Percentiles rank a stretch among this genome's conserved stretches.
phyloP scores from a whole-genome alignment of 257 asterid genomes.

The Ajuga chamaepitys region DNA sequence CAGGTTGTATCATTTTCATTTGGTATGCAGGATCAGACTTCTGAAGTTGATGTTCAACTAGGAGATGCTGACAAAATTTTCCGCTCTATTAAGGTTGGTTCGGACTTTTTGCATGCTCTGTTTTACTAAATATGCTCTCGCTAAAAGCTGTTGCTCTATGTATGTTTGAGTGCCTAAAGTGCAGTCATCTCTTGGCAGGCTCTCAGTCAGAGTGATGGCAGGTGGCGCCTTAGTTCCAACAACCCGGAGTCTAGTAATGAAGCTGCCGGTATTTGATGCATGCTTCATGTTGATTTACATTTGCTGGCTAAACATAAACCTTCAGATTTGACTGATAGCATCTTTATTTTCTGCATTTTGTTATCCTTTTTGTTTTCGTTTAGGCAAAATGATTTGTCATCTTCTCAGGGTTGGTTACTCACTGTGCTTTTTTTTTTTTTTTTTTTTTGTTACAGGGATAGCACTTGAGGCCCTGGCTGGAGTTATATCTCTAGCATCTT shows the following conservation, averaged over 20 bases:
- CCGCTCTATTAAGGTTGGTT: constrained; percentile 69
- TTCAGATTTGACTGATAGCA: background rate
- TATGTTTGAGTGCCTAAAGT: constrained; percentile 15
- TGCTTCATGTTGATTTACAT: background rate
- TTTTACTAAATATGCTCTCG: constrained; percentile 8
- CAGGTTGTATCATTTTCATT: background rate
- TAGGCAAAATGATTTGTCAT: background rate
- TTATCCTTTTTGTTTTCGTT: background rate
- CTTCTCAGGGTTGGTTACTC: constrained; percentile 4
- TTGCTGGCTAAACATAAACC: constrained; percentile 6
- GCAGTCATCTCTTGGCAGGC: constrained; percentile 42
- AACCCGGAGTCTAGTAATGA: constrained; percentile 78
- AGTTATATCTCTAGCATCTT: constrained; percentile 68
- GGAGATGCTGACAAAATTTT: constrained; percentile 61
- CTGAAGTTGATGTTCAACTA: constrained; percentile 57
- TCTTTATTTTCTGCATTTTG: background rate
- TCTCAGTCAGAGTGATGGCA: constrained; percentile 98
- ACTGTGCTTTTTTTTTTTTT: constrained; percentile 9
- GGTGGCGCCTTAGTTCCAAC: constrained; percentile 83
- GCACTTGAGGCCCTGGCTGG: constrained; percentile 92
- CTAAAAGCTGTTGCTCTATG: background rate
- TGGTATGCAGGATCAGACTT: constrained; percentile 57
- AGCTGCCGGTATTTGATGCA: constrained; percentile 67
- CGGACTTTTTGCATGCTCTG: constrained; percentile 2
- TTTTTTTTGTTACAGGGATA: constrained; percentile 77